Evolutionary conservation across 305 asterid genomes (phyloP), one percentile per base, ranked within the genome.

Genomic region (Rubia balearica): DNA sequence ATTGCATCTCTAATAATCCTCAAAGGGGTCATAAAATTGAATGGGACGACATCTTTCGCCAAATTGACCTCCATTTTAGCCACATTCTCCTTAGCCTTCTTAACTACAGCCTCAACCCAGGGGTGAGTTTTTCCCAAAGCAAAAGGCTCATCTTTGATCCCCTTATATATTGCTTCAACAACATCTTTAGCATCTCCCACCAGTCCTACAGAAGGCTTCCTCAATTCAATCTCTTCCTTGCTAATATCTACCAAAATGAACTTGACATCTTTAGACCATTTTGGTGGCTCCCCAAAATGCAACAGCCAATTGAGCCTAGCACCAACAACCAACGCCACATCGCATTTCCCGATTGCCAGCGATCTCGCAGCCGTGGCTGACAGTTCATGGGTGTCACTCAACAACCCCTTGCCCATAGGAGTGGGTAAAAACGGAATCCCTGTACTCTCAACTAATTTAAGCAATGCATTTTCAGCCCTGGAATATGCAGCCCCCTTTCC

Each of bases 1-100:
- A 57, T 57, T 57, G 62, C 62, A 57, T 57, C 62, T 27, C 62
- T 57, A 57, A 57, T 57, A 57, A 57, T 57, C 62, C 62, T 57
- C 62, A 57, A n/a, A 57, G 62, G 62, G 19, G 62, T 57, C 62
- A 57, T 57, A 10, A 57, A 57, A 57, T 57, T 57, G 14, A 57
- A 57, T 22, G 62, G 62, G 36, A 57, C 62, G 6, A 57, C 62
- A 57, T 21, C 62, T 57, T 57, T 57, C 8, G 62, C 62, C 62
- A 57, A 57, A 19, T 57, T 19, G 30, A 57, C 36, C 62, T 57
- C 62, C 62, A 57, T 57, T 57, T 57, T 57, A 12, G 62, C 62
- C 62, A 57, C 62, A 57, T 57, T 57, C 36, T 57, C 62, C 36
- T 57, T 57, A 57, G 62, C 62, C 62, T 57, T 57, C 62, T 57